These are phyloP conservation scores for Colletotrichum lindemuthianum DNA, from an alignment of 2,329 filamentous ascomycete species.

Conservation along the genomic window DNA sequence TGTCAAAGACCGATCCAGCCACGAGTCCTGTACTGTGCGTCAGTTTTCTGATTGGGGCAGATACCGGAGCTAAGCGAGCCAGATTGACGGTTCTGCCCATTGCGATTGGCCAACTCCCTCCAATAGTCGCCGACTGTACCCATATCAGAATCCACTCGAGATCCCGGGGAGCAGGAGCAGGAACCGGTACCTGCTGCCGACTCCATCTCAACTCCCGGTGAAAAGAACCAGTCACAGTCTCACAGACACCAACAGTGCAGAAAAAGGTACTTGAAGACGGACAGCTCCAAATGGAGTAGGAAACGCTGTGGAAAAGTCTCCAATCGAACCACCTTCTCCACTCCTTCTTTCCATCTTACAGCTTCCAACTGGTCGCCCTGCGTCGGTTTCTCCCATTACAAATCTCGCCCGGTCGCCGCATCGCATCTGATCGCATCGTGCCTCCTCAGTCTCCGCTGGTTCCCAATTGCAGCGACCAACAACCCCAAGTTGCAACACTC, in stretches of 20 bases:
- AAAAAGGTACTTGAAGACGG: background rate
- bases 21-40: constrained; percentile 13
- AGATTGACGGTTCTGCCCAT: background rate
- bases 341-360: constrained; percentile 10
- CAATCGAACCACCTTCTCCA: constrained; percentile 25
- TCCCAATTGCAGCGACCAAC: too few relatives aligned
- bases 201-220: constrained; percentile 18
- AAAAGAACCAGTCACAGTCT: background rate
- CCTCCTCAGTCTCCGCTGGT: too few relatives aligned
- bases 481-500: too few relatives aligned
- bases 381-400: constrained; percentile 24
- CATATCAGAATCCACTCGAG: background rate
- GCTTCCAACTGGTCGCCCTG: constrained; percentile 10
- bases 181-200: background rate
- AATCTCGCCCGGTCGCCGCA: constrained; percentile 30
- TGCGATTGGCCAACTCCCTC: constrained; percentile 25
- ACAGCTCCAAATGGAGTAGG: background rate
- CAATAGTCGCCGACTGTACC: background rate
- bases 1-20: constrained; percentile 10
- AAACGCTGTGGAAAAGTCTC: background rate
- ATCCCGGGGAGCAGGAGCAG: constrained; percentile 9
- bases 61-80: background rate
- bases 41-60: constrained; percentile 16
- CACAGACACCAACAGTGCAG: background rate
- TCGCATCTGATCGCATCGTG: background rate